Evolutionary conservation across 2,329 filamentous ascomycete species (phyloP).

Genomic region (Cladosporium sphaerospermum): DNA sequence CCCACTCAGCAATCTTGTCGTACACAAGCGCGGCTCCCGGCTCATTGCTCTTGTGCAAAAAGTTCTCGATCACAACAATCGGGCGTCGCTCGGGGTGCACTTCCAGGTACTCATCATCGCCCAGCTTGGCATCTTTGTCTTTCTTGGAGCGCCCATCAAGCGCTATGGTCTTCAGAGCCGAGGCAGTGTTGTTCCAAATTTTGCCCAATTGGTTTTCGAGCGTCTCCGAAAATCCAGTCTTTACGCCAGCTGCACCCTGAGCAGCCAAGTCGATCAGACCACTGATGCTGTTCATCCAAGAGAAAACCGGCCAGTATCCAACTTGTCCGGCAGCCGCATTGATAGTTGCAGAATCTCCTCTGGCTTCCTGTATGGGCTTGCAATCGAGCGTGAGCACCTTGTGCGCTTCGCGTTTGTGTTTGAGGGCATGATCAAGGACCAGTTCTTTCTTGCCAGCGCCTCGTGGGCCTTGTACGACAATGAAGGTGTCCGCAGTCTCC

Average conservation of each 20-base stretch:
- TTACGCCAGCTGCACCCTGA: slow-evolving; percentile 88
- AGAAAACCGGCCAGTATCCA: slow-evolving; percentile 88
- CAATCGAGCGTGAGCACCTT: slow-evolving; percentile 85
- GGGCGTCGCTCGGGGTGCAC: slow-evolving; percentile 77
- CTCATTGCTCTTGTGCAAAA: slow-evolving; percentile 65
- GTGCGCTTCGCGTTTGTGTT: slow-evolving; percentile 51
- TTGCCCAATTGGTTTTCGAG: slow-evolving; percentile 83
- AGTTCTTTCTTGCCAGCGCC: slow-evolving; percentile 88
- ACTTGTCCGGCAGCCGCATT: slow-evolving; percentile 73
- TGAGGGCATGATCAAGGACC: slow-evolving; percentile 75
- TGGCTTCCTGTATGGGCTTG: slow-evolving; percentile 84
- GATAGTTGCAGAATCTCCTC: slow-evolving; percentile 81
- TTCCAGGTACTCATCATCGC: slow-evolving; percentile 82
- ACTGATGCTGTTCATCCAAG: slow-evolving; percentile 91
- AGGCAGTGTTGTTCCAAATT: slow-evolving; percentile 77
- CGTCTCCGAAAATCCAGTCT: slow-evolving; percentile 90
- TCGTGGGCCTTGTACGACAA: slow-evolving; percentile 85
- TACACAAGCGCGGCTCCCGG: slow-evolving; percentile 39
- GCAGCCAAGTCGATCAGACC: slow-evolving; percentile 88
- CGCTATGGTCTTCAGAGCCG: slow-evolving; percentile 71
- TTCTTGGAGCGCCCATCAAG: slow-evolving; percentile 62
- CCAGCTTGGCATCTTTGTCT: slow-evolving; percentile 65
- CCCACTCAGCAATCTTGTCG: slow-evolving; percentile 68
- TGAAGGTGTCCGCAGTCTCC: slow-evolving; percentile 85
- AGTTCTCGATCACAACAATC: slow-evolving; percentile 87